Conservation (phyloP, 371 early-diverging fungal genomes). For the Mortierella sp. region DNA sequence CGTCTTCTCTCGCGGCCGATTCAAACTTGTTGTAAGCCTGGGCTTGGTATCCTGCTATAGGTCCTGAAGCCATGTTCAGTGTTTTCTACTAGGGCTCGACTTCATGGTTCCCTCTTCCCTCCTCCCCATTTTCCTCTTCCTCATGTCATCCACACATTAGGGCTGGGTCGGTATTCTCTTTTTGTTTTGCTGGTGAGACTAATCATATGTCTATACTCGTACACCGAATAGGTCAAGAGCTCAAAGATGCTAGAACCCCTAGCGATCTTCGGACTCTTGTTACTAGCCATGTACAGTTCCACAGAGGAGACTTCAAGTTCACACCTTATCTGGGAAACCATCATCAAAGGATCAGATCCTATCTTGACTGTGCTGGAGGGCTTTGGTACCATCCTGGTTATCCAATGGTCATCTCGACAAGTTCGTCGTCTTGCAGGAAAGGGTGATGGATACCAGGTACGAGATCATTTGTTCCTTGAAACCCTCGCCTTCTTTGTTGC, state of each 20-base stretch:
- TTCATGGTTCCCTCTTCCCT: not conserved
- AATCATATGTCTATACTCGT: not conserved
- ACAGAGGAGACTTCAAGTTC: slow-evolving; percentile 28
- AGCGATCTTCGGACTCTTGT: slow-evolving; percentile 25
- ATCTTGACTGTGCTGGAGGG: slow-evolving; percentile 44
- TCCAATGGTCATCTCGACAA: slow-evolving; percentile 47
- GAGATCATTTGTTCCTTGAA: too few species aligned
- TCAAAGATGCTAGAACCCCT: slow-evolving; percentile 29
- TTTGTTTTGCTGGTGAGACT: not conserved
- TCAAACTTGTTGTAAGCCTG: slow-evolving; percentile 23
- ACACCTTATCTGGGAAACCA: slow-evolving; percentile 37
- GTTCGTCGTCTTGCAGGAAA: slow-evolving; percentile 38
- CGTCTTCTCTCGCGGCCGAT: slow-evolving; percentile 16
- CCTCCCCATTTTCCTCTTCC: too few species aligned
- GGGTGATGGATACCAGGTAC: slow-evolving; percentile 51
- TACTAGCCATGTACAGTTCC: slow-evolving; percentile 26
- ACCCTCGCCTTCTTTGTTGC: too few species aligned
- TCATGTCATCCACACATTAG: too few species aligned
- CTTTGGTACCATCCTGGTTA: slow-evolving; percentile 47
- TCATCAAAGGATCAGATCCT: slow-evolving; percentile 47
- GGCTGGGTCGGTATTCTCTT: too few species aligned
- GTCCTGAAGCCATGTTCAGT: too few species aligned
- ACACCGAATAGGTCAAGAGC: slow-evolving; percentile 18
- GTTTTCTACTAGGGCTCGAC: not conserved
- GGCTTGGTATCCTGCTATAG: too few species aligned